Conservation (phyloP, 2,329 filamentous ascomycete genomes). For the Claviceps arundinis region DNA sequence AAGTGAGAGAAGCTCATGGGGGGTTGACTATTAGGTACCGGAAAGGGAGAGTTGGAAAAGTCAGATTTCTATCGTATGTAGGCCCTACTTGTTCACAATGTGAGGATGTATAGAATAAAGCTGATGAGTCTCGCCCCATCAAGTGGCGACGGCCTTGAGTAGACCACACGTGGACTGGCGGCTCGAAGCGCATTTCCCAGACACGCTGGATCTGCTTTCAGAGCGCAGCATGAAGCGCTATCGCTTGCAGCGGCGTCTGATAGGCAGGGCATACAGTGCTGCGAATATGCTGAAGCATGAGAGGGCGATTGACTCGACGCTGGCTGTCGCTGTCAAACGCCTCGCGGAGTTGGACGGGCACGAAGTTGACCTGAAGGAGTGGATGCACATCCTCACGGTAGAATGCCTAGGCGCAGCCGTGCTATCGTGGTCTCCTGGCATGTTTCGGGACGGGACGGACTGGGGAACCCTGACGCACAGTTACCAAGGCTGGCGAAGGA, state of each 20-base stretch:
- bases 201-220: conserved; percentile 37
- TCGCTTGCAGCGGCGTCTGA: conserved; percentile 33
- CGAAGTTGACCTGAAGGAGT: conserved; percentile 35
- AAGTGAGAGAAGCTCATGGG: not conserved
- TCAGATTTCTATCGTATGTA: conserved; percentile 37
- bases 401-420: conserved; percentile 37
- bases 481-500: conserved; percentile 37
- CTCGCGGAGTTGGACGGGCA: conserved; percentile 23
- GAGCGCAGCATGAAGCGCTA: conserved; percentile 34
- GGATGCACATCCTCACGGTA: conserved; percentile 43
- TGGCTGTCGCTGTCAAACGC: conserved; percentile 21
- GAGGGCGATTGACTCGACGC: conserved; percentile 25
- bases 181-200: conserved; percentile 21
- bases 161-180: conserved; percentile 21
- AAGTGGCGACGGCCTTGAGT: conserved; percentile 25
- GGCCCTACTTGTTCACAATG: no score
- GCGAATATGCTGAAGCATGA: conserved; percentile 30
- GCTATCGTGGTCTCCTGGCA: conserved; percentile 38
- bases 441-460: conserved; percentile 30
- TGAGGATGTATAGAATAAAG: not conserved
- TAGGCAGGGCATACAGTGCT: conserved; percentile 34
- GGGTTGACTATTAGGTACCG: conserved; percentile 21
- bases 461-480: conserved; percentile 33
- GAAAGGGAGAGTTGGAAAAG: conserved; percentile 33
- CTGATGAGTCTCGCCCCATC: not conserved